Evolutionary conservation across 2,329 filamentous ascomycete species (phyloP).

Genomic region (Tolypocladium ophioglossoides): DNA sequence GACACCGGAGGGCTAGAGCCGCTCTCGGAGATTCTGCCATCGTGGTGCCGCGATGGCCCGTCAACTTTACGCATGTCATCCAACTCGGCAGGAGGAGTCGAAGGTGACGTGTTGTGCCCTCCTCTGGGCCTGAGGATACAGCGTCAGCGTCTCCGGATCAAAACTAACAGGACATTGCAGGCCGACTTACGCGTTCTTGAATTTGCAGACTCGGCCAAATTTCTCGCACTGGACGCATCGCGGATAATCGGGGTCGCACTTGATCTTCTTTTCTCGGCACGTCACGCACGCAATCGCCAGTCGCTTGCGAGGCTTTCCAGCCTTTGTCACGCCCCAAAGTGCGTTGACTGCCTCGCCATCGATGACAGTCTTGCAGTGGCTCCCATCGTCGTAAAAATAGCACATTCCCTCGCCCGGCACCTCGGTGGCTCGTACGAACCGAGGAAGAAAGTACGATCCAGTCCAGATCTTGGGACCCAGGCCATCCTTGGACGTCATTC

Average conservation of each 20-base stretch:
- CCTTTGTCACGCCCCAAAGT: slow-evolving; percentile 89
- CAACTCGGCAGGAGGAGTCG: slow-evolving; percentile 39
- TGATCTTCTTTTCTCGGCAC: slow-evolving; percentile 95
- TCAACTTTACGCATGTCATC: slow-evolving; percentile 30
- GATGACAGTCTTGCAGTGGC: slow-evolving; percentile 71
- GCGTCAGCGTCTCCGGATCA: slow-evolving; percentile 1
- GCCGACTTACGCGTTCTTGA: slow-evolving; percentile 73
- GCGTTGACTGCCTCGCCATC: slow-evolving; percentile 83
- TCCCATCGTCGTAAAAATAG: slow-evolving; percentile 80
- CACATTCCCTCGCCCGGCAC: slow-evolving; percentile 71
- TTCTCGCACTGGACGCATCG: slow-evolving; percentile 90
- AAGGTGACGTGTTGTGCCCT: slow-evolving; percentile 46
- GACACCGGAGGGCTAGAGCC: slow-evolving; percentile 38
- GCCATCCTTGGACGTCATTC: slow-evolving; percentile 43
- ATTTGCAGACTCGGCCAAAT: slow-evolving; percentile 75
- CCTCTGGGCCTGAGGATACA: slow-evolving; percentile 37
- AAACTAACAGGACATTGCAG: neutral
- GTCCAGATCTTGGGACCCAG: slow-evolving; percentile 61
- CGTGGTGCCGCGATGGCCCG: slow-evolving; percentile 20
- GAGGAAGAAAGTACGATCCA: slow-evolving; percentile 55
- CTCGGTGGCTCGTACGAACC: slow-evolving; percentile 52
- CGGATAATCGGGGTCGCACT: slow-evolving; percentile 80
- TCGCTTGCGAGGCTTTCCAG: slow-evolving; percentile 83
- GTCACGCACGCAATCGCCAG: slow-evolving; percentile 88
- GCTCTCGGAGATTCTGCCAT: slow-evolving; percentile 28